Evolutionary conservation across 805 yeast species (phyloP).

Genomic region (Candida glaebosa): DNA sequence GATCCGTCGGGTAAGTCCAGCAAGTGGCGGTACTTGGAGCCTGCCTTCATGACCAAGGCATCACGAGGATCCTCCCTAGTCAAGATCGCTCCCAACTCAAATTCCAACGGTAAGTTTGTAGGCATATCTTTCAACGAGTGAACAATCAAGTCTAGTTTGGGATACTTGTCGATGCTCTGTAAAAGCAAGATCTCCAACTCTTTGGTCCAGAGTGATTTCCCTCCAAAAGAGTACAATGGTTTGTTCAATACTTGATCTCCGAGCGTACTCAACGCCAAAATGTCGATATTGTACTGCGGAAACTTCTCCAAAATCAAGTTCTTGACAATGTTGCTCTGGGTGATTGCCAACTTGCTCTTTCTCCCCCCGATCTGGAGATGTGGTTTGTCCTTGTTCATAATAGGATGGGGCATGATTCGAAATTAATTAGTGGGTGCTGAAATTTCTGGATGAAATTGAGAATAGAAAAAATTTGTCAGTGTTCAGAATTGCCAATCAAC

Average conservation of each 20-base stretch:
- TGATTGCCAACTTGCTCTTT: slow-evolving; percentile 80
- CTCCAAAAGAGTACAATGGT: slow-evolving; percentile 93
- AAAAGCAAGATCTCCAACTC: slow-evolving; percentile 81
- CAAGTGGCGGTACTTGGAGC: slow-evolving; percentile 59
- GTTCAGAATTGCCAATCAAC: too few species aligned
- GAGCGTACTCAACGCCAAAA: slow-evolving; percentile 76
- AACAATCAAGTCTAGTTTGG: slow-evolving; percentile 81
- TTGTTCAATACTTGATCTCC: slow-evolving; percentile 86
- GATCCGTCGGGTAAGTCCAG: slow-evolving; percentile 80
- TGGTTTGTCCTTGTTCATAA: neutral
- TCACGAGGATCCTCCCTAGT: slow-evolving; percentile 92
- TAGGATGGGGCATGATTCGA: neutral
- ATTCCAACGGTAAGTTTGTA: slow-evolving; percentile 83
- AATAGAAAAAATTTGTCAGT: too few species aligned
- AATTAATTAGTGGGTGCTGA: too few species aligned
- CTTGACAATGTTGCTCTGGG: slow-evolving; percentile 76
- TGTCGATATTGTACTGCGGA: slow-evolving; percentile 68
- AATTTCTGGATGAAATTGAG: too few species aligned
- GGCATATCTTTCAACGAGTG: slow-evolving; percentile 95
- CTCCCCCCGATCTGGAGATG: slow-evolving; percentile 76
- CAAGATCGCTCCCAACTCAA: slow-evolving; percentile 82
- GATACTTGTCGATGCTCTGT: slow-evolving; percentile 55
- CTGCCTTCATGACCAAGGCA: slow-evolving; percentile 73
- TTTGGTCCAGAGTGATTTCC: slow-evolving; percentile 94
- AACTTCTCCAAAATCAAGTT: slow-evolving; percentile 52